Percentiles rank a stretch among this genome's conserved stretches.
Evolutionary conservation across 768 basidiomycete species (phyloP).

Genomic region (Boletus tomentosulus): DNA sequence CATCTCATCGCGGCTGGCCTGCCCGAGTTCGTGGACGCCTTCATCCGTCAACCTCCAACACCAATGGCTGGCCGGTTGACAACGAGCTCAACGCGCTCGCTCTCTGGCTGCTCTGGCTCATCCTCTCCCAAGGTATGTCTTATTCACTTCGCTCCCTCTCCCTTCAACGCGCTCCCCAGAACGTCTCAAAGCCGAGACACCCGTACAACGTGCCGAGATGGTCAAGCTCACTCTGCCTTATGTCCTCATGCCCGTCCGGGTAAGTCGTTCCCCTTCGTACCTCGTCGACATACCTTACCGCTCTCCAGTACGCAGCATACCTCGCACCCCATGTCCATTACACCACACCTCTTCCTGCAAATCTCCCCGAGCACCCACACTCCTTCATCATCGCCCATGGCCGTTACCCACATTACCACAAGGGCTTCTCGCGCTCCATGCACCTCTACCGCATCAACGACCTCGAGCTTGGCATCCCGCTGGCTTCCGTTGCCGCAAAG

Average conservation of each 20-base stretch:
- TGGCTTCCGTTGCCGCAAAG: conserved; percentile 53
- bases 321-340: conserved; percentile 64
- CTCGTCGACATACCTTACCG: conserved; percentile 4
- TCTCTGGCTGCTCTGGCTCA: conserved; percentile 65
- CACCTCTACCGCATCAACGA: conserved; percentile 30
- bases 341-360: conserved; percentile 42
- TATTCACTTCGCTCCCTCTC: neutral
- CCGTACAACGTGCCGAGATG: conserved; percentile 25
- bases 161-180: conserved; percentile 24
- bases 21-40: conserved; percentile 41
- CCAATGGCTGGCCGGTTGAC: conserved; percentile 57
- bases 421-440: conserved; percentile 29
- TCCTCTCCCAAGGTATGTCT: conserved; percentile 45
- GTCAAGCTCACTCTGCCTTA: conserved; percentile 38
- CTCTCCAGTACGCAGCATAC: conserved; percentile 49
- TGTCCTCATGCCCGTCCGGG: conserved; percentile 49
- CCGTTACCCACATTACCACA: conserved; percentile 44
- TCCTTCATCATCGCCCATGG: conserved; percentile 40
- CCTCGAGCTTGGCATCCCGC: conserved; percentile 34
- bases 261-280: conserved; percentile 15
- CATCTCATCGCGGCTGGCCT: conserved; percentile 54
- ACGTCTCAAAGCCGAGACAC: conserved; percentile 22
- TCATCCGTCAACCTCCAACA: conserved; percentile 35
- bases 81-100: conserved; percentile 46
- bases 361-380: conserved; percentile 16